phyloP scores from a whole-genome alignment of 1,284 basidiomycete genomes.

The Ganoderma boninense region DNA sequence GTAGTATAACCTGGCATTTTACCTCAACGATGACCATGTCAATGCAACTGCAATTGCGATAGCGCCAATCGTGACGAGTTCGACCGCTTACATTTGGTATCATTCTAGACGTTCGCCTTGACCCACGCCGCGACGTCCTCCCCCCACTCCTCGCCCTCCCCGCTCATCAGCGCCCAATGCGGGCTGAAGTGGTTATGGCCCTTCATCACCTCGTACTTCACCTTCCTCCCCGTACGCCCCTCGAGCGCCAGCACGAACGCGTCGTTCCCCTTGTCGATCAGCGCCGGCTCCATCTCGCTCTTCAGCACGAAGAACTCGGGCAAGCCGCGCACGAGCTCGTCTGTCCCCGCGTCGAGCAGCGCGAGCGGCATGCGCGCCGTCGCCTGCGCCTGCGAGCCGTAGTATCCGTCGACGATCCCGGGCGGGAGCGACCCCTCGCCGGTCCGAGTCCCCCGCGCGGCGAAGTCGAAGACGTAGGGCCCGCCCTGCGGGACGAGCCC shows the following conservation, averaged over 20 bases:
- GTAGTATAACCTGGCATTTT: too few species aligned
- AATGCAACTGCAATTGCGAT: too few species aligned
- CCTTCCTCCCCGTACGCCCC: conserved; percentile 38
- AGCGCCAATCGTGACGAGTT: too few species aligned
- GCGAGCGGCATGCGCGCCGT: conserved; percentile 50
- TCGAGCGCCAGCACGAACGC: conserved; percentile 49
- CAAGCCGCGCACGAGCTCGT: conserved; percentile 45
- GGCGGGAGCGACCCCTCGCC: conserved; percentile 32
- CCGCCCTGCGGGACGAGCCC: conserved; percentile 57
- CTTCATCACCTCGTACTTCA: conserved; percentile 48
- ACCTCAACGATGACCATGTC: too few species aligned
- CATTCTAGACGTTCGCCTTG: conserved; percentile 25
- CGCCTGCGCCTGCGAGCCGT: conserved; percentile 51
- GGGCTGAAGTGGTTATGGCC: conserved; percentile 73
- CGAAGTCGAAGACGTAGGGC: conserved; percentile 49
- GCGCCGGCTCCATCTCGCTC: conserved; percentile 60
- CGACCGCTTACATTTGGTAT: neutral
- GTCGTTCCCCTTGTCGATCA: conserved; percentile 45
- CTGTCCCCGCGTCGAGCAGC: conserved; percentile 47
- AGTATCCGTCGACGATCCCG: conserved; percentile 49
- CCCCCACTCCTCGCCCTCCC: conserved; percentile 70
- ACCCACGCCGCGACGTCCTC: conserved; percentile 56
- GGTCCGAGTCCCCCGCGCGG: too few species aligned
- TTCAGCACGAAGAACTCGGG: conserved; percentile 57
- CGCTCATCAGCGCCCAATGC: conserved; percentile 56